Evolutionary conservation across 257 asterid species (phyloP), one percentile per base, ranked within the genome.

Genomic region (Plantago major): DNA sequence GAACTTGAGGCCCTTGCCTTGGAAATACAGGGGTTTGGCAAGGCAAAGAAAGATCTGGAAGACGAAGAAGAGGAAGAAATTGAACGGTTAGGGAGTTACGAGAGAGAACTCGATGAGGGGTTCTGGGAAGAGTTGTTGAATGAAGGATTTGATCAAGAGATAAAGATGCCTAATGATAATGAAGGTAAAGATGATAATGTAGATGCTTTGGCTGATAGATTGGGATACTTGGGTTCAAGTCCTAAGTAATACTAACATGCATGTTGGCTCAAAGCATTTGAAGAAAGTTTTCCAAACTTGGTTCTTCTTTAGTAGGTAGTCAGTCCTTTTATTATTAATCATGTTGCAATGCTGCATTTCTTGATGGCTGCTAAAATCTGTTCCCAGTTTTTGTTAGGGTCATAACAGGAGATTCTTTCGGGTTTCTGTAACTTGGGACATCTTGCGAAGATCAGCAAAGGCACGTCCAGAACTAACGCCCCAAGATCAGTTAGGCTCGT

Each of bases 21-120:
- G 51, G 98, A 90, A 76, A 90, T 90, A 81, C 98, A 90, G 22
- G 95, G 98, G 15, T 48, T 71, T 6, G 84, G 94, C 7, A 81
- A 74, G 76, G 73, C 68, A 15, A 82, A 76, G 66, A 15, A 66
- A 60, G 75, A 64, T 38, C 64, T 7, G 40, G 40, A 15, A 13
- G 64, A 75, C 16, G 84, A 75, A 9, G 83, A 67, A 46, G 67
- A 47, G 11, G 67, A 76, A 7, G 76, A 22, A 42, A 10, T 65
- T 4, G 67, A 47, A 14, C 48, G 54, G 14, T 19, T 71, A 12
- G 74, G 48, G 18, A 65, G 61, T 19, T 62, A 11, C 0, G 83
- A 73, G 33, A 74, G 60, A 19, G 89, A 86, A 67, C 86, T 90
- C 1, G 95, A 85, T 38, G 89, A 74, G 2, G 94, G 95, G 10